Conservation (phyloP, 164 flowering plant genomes). For the Aristolochia contorta region DNA sequence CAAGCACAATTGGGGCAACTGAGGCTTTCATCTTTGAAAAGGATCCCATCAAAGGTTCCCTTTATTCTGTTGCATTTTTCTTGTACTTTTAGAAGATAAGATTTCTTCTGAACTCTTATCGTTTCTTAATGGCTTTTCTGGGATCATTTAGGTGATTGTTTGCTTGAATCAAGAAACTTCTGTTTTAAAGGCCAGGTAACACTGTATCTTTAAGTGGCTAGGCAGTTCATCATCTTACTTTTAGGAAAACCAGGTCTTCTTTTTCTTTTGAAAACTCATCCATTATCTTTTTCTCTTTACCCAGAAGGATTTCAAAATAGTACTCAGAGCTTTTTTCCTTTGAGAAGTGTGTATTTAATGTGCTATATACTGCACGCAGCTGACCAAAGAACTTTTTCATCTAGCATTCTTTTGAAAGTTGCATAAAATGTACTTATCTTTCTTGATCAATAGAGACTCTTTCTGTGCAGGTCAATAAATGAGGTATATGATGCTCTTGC, state of each 20-base stretch:
- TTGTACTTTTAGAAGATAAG: neutral
- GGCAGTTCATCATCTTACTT: neutral
- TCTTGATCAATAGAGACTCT: neutral
- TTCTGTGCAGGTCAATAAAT: conserved; percentile 44
- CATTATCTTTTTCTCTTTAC: neutral
- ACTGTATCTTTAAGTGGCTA: neutral
- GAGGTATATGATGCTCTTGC: conserved; percentile 76
- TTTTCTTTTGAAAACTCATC: neutral
- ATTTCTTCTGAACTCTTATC: too few relatives aligned
- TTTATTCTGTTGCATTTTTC: neutral
- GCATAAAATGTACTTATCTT: neutral
- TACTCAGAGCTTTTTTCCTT: too few relatives aligned
- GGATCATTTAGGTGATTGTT: neutral
- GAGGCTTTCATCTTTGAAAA: conserved; percentile 7
- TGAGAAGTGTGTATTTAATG: too few relatives aligned
- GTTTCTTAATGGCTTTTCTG: neutral
- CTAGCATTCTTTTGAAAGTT: neutral
- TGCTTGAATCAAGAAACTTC: conserved; percentile 32
- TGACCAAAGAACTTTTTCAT: too few relatives aligned
- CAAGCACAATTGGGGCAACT: conserved; percentile 9
- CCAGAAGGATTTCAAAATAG: too few relatives aligned
- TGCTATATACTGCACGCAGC: too few relatives aligned
- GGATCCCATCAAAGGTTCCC: conserved; percentile 24
- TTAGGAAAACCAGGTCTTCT: neutral
- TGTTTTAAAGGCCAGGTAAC: conserved; percentile 45